These are phyloP conservation scores for Myriangium duriaei DNA, from an alignment of 2,329 filamentous ascomycete species.

Conservation along the genomic window DNA sequence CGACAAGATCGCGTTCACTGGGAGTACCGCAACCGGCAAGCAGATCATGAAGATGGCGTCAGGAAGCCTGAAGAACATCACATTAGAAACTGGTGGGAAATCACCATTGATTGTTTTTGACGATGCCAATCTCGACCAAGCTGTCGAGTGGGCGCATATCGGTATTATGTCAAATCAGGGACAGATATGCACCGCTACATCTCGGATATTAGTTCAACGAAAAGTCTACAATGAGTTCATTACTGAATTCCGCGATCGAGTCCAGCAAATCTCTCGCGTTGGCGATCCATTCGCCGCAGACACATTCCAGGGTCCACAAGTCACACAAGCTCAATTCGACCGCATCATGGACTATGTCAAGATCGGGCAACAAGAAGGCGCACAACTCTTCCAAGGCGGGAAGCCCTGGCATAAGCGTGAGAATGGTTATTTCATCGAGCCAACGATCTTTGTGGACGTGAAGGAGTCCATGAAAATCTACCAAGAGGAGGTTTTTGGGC, in stretches of 20 bases:
- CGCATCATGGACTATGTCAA: slow-evolving; percentile 59
- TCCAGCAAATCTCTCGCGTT: slow-evolving; percentile 48
- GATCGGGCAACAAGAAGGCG: slow-evolving; percentile 58
- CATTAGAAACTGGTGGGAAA: slow-evolving; percentile 49
- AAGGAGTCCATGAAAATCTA: slow-evolving; percentile 45
- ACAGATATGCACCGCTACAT: slow-evolving; percentile 48
- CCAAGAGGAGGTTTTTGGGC: slow-evolving; percentile 52
- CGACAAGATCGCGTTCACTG: slow-evolving; percentile 70
- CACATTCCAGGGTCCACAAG: slow-evolving; percentile 64
- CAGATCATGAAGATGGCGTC: slow-evolving; percentile 65
- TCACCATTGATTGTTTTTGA: slow-evolving; percentile 45
- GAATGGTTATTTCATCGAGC: slow-evolving; percentile 53
- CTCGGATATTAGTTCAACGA: slow-evolving; percentile 44
- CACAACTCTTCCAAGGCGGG: slow-evolving; percentile 52
- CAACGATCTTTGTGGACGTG: slow-evolving; percentile 47
- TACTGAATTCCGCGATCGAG: slow-evolving; percentile 45
- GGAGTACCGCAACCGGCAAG: slow-evolving; percentile 58
- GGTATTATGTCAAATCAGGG: slow-evolving; percentile 48
- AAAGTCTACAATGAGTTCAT: slow-evolving; percentile 52
- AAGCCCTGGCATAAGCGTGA: slow-evolving; percentile 42
- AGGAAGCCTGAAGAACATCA: slow-evolving; percentile 51
- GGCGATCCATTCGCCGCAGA: slow-evolving; percentile 58
- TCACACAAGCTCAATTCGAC: slow-evolving; percentile 59
- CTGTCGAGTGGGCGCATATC: slow-evolving; percentile 54
- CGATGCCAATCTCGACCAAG: slow-evolving; percentile 46